Percentiles rank a stretch among this genome's conserved stretches.
These are phyloP conservation scores for Trypethelium eluteriae DNA, from an alignment of 495 filamentous ascomycete genomes.

Conservation along the genomic window DNA sequence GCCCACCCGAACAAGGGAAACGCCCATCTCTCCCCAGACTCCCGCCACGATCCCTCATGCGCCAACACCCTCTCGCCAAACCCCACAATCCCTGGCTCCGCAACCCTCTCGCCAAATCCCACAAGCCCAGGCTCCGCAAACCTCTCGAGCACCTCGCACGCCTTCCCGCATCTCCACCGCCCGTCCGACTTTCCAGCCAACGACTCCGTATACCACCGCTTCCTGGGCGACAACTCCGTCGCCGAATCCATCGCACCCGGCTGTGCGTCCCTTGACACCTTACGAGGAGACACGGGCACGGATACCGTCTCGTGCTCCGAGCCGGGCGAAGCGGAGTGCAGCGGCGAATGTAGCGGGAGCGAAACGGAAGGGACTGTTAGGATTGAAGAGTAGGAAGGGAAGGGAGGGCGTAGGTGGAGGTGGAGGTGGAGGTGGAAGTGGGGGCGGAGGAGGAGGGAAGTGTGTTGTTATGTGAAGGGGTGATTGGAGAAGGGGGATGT, in stretches of 20 bases:
- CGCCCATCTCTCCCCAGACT: not conserved
- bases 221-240: not conserved
- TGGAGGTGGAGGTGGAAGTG: not conserved
- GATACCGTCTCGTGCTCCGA: not conserved
- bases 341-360: slow-evolving; percentile 1
- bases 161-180: not conserved
- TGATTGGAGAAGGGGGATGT: not conserved
- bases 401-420: not conserved
- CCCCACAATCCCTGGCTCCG: not conserved
- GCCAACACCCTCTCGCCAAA: no score
- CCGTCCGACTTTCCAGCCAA: not conserved
- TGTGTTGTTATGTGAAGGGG: not conserved
- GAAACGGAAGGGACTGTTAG: slow-evolving; percentile 1
- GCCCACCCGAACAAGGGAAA: not conserved
- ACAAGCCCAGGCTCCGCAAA: not conserved
- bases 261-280: not conserved
- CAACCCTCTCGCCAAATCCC: not conserved
- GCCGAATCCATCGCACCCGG: slow-evolving; percentile 1
- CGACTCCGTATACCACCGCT: not conserved
- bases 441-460: not conserved
- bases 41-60: not conserved
- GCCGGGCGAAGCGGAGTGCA: not conserved
- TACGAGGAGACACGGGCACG: slow-evolving; percentile 1
- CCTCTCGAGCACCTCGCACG: not conserved
- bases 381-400: not conserved